Conservation (phyloP, 371 early-diverging fungal species). For the Smittium culicis region DNA sequence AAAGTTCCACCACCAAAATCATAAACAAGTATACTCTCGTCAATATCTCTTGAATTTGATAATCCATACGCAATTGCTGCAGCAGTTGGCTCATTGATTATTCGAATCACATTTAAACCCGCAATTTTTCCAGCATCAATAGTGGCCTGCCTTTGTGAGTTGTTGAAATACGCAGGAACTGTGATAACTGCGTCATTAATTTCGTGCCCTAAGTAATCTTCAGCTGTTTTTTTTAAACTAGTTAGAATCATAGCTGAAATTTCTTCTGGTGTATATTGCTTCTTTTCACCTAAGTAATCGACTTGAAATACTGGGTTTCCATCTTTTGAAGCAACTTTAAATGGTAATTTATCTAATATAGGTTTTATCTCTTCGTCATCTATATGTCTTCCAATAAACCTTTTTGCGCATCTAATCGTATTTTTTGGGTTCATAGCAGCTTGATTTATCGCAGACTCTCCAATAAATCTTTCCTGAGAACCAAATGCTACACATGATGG, state of each 20-base stretch:
- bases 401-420: slow-evolving; percentile 94
- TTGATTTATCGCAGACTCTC: slow-evolving; percentile 90
- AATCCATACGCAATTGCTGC: slow-evolving; percentile 97
- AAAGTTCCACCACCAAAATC: slow-evolving; percentile 98
- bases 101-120: slow-evolving; percentile 89
- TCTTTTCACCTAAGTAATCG: slow-evolving; percentile 73
- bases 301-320: slow-evolving; percentile 74
- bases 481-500: slow-evolving; percentile 92
- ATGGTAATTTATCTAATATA: slow-evolving; percentile 87
- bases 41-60: slow-evolving; percentile 66
- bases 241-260: slow-evolving; percentile 89
- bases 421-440: slow-evolving; percentile 74
- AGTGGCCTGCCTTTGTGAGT: slow-evolving; percentile 97
- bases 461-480: slow-evolving; percentile 80
- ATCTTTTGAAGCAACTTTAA: slow-evolving; percentile 69
- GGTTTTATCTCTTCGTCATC: slow-evolving; percentile 74
- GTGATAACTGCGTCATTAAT: slow-evolving; percentile 90
- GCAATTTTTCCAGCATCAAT: slow-evolving; percentile 93
- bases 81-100: slow-evolving; percentile 97
- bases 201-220: slow-evolving; percentile 78
- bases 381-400: slow-evolving; percentile 91
- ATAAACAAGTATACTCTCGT: slow-evolving; percentile 83
- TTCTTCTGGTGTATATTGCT: slow-evolving; percentile 91
- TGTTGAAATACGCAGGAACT: slow-evolving; percentile 96
- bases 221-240: slow-evolving; percentile 95